Percentiles rank a stretch among this genome's conserved stretches.
These are phyloP conservation scores for Pseudozyma flocculosa DNA, from an alignment of 1,284 basidiomycete species.

Conservation along the genomic window DNA sequence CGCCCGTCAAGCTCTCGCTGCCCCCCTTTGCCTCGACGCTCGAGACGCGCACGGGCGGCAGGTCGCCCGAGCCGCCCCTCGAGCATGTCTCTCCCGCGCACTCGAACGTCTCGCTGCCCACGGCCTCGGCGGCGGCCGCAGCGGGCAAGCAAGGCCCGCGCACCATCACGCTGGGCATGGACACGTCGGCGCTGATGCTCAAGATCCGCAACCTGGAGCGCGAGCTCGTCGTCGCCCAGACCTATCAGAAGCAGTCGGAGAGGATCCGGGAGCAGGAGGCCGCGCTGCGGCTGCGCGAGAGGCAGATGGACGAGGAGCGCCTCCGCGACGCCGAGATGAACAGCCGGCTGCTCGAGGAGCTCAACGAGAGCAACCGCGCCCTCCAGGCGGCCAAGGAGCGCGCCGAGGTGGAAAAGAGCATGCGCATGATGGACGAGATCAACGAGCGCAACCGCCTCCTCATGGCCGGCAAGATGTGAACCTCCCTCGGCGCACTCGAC, in stretches of 20 bases:
- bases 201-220: slow-evolving; percentile 37
- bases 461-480: no score
- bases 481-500: no score
- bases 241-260: slow-evolving; percentile 22
- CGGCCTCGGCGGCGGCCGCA: neutral
- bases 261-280: slow-evolving; percentile 22
- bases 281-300: slow-evolving; percentile 17
- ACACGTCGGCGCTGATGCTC: slow-evolving; percentile 21
- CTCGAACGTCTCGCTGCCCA: neutral
- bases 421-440: no score
- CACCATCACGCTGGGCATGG: slow-evolving; percentile 49
- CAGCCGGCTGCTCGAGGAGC: slow-evolving; percentile 39
- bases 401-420: no score
- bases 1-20: neutral
- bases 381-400: slow-evolving; percentile 15
- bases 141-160: slow-evolving; percentile 15
- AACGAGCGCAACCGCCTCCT: no score
- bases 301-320: slow-evolving; percentile 26
- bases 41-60: slow-evolving; percentile 1
- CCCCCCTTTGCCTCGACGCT: slow-evolving; percentile 1
- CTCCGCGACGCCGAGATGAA: slow-evolving; percentile 19
- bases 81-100: neutral
- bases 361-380: slow-evolving; percentile 25
- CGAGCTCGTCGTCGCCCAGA: slow-evolving; percentile 22
- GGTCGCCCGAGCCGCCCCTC: neutral